phyloP scores from a whole-genome alignment of 352 stramenopile genomes.

The Globisporangium paddicum region DNA sequence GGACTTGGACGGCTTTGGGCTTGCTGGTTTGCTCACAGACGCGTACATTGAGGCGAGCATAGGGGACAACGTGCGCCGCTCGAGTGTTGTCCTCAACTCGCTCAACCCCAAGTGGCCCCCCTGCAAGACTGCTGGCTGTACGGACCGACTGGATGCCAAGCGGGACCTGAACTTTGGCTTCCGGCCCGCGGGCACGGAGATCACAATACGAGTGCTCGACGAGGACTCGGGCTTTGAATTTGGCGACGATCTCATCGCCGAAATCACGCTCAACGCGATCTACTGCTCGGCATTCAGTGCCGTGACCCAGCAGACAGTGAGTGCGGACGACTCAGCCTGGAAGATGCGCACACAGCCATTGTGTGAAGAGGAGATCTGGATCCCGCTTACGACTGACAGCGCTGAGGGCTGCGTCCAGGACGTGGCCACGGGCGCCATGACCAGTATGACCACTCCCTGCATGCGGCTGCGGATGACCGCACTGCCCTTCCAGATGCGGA shows the following conservation, averaged over 20 bases:
- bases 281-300: slow-evolving; percentile 78
- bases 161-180: slow-evolving; percentile 86
- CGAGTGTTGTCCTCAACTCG: slow-evolving; percentile 26
- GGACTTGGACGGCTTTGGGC: slow-evolving; percentile 73
- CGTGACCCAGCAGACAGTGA: slow-evolving; percentile 32
- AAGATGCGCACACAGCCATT: slow-evolving; percentile 57
- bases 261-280: slow-evolving; percentile 67
- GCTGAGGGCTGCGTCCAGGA: neutral
- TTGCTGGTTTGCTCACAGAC: slow-evolving; percentile 62
- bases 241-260: slow-evolving; percentile 74
- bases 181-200: slow-evolving; percentile 66
- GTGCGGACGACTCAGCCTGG: slow-evolving; percentile 58
- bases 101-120: slow-evolving; percentile 72
- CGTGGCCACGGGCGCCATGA: neutral
- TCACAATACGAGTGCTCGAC: slow-evolving; percentile 69
- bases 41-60: slow-evolving; percentile 74
- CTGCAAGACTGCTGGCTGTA: slow-evolving; percentile 41
- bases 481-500: slow-evolving; percentile 68
- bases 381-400: slow-evolving; percentile 39
- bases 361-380: slow-evolving; percentile 76
- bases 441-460: slow-evolving; percentile 30
- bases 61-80: slow-evolving; percentile 60
- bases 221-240: slow-evolving; percentile 87
- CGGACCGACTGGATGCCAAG: slow-evolving; percentile 32
- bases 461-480: slow-evolving; percentile 72